Base-by-base conservation (phyloP, 2,329 filamentous ascomycete genomes). In the Trichoderma sp. region DNA sequence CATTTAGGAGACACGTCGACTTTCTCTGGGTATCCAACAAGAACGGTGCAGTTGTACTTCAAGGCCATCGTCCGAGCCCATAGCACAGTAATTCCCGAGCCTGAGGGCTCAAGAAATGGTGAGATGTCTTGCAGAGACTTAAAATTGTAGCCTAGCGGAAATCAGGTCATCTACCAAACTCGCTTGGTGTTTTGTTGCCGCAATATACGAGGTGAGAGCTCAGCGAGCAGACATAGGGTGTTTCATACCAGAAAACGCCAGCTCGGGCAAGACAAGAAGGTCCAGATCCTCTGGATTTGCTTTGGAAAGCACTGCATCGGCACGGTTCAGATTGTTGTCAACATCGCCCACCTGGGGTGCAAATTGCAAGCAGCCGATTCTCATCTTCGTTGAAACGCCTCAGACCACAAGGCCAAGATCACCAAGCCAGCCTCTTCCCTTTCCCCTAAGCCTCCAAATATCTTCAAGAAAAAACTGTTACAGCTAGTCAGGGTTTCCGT, bases 11-110 rank as follows among this genome's bases (percentile, higher is more conserved):
- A 78, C 0, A 86, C 76, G 63, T 91, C 88, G 0, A 87, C 87
- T 75, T 87, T 88, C 70, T 95, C 93, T 0, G 93, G 93, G 70
- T 95, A 96, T 0, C 93, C 93, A 1, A 89, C 88, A 0, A 88
- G 86, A 0, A 95, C 91, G 63, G 85, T 82, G 76, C 92, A 94
- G 71, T 90, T 84, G 76, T 92, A 85, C 74, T 89, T 90, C 26
- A 88, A 82, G 0, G 93, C 93, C 0, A 86, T 88, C 0, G 86
- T 88, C 47, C 88, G 84, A 0, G 92, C 92, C 93, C 93, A 96
- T 20, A 91, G 80, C 0, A 92, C 90, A 5, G 86, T 90, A 66
- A 92, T 88, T 0, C 93, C 93, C 0, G 87, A 84, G 4, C 87
- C 86, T 0, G 88, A 88, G 0, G 85, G 87, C 77, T 96, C 93